Conservation (phyloP, 176 grass and related monocot species). For the Echinochloa phyllopogon region DNA sequence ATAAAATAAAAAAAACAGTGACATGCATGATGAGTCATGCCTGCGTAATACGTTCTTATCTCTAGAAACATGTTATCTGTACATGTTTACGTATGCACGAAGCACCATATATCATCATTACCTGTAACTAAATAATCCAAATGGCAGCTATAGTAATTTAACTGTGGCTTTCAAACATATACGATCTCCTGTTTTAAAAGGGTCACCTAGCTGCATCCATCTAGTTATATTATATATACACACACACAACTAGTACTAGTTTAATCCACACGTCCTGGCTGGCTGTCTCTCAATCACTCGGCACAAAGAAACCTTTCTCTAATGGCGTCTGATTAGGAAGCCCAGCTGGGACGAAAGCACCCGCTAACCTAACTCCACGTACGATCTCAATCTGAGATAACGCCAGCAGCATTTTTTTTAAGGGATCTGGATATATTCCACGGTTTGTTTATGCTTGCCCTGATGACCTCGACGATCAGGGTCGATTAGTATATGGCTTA, state of each 20-base stretch:
- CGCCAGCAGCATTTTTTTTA: not conserved
- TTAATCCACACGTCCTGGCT: slow-evolving; percentile 15
- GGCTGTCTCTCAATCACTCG: slow-evolving; percentile 45
- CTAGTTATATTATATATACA: not conserved
- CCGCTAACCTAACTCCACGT: slow-evolving; percentile 43
- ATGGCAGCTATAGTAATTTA: not conserved
- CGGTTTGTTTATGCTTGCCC: slow-evolving; percentile 32
- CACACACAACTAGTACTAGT: not conserved
- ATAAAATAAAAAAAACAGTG: not conserved
- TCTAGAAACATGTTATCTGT: not conserved
- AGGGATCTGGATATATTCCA: slow-evolving; percentile 28
- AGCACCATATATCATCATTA: not conserved
- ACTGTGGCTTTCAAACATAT: not conserved
- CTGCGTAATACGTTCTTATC: slow-evolving; percentile 17
- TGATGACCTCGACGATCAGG: not conserved
- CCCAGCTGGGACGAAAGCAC: slow-evolving; percentile 33
- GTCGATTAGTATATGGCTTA: slow-evolving; percentile 23
- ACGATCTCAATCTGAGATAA: slow-evolving; percentile 27
- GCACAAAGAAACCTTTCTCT: slow-evolving; percentile 2
- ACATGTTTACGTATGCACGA: slow-evolving; percentile 19
- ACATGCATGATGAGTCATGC: slow-evolving; percentile 21
- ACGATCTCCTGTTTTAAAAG: not conserved
- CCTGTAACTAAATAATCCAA: not conserved
- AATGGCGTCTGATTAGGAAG: slow-evolving; percentile 41
- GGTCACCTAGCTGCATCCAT: not conserved